Conservation (phyloP, 2,329 filamentous ascomycete genomes). For the Emericellopsis atlantica region DNA sequence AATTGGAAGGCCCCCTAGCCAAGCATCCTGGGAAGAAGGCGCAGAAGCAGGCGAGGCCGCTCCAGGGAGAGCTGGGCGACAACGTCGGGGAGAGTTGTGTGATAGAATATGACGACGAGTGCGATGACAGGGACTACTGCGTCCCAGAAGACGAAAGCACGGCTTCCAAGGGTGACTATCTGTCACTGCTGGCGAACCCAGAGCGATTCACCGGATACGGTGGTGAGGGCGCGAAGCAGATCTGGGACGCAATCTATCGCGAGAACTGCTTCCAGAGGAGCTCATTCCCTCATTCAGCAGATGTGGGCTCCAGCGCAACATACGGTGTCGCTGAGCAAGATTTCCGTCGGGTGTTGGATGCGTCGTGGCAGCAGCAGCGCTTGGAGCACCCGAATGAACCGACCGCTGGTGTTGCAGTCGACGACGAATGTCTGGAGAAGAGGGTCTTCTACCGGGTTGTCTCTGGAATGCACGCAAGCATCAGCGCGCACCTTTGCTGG, state of each 20-base stretch:
- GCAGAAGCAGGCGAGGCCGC: constrained; percentile 60
- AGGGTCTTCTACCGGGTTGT: constrained; percentile 95
- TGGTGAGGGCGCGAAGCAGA: constrained; percentile 71
- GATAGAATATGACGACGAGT: constrained; percentile 94
- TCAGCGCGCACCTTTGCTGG: constrained; percentile 92
- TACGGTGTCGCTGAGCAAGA: constrained; percentile 43
- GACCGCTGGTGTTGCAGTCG: constrained; percentile 32
- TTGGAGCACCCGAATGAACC: constrained; percentile 35
- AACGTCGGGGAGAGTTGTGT: constrained; percentile 91
- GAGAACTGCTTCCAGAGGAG: constrained; percentile 86
- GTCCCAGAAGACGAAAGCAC: constrained; percentile 88
- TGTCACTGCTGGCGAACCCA: constrained; percentile 84
- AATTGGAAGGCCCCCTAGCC: constrained; percentile 83
- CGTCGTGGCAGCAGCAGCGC: constrained; percentile 41
- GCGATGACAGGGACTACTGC: constrained; percentile 93
- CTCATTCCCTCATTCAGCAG: constrained; percentile 47
- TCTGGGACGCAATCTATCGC: constrained; percentile 93
- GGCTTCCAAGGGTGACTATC: constrained; percentile 83
- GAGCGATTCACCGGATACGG: constrained; percentile 93
- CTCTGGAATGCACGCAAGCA: constrained; percentile 96
- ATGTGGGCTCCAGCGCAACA: constrained; percentile 31
- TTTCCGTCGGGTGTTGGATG: constrained; percentile 48
- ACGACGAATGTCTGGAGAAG: constrained; percentile 94
- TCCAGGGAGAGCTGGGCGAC: constrained; percentile 74
- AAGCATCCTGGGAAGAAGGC: constrained; percentile 69